A percentile compares a stretch with the other conserved stretches of the same genome.
Evolutionary conservation across 768 basidiomycete species (phyloP).

Genomic region (Boletus coccyginus): DNA sequence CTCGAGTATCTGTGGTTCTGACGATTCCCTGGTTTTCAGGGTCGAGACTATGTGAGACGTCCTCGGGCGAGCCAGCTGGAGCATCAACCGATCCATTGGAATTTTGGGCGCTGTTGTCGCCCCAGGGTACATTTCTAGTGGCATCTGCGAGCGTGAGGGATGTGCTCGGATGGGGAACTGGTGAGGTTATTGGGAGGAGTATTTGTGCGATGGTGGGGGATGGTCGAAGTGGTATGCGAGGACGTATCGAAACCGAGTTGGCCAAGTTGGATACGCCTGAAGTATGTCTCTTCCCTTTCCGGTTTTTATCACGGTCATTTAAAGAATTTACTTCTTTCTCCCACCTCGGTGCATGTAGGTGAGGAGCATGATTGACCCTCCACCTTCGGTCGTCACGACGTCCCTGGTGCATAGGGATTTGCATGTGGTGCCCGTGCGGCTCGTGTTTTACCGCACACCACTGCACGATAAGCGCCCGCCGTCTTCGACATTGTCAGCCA

Average conservation of each 20-base stretch:
- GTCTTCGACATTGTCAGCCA: background rate
- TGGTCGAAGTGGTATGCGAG: conserved; percentile 12
- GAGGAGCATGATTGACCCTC: conserved; percentile 11
- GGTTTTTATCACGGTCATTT: background rate
- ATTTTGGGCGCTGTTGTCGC: conserved; percentile 54
- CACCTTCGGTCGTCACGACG: conserved; percentile 20
- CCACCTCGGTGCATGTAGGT: background rate
- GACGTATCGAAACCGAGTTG: conserved; percentile 28
- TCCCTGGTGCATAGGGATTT: conserved; percentile 41
- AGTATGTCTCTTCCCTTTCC: conserved; percentile 10
- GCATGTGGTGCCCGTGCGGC: conserved; percentile 26
- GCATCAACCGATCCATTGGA: conserved; percentile 25
- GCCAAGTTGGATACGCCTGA: conserved; percentile 17
- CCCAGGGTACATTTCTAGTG: conserved; percentile 47
- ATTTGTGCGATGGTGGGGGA: conserved; percentile 39
- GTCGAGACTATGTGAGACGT: background rate
- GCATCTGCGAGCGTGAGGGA: conserved; percentile 52
- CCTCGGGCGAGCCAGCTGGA: background rate
- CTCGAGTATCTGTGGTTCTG: background rate
- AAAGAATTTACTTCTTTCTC: background rate
- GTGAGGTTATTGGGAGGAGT: conserved; percentile 51
- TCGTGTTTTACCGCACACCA: conserved; percentile 39
- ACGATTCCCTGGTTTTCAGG: conserved; percentile 1
- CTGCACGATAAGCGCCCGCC: conserved; percentile 2
- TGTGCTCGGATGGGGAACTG: conserved; percentile 61